phyloP scores from a whole-genome alignment of 352 stramenopile species.

The Phytophthora citricola region DNA sequence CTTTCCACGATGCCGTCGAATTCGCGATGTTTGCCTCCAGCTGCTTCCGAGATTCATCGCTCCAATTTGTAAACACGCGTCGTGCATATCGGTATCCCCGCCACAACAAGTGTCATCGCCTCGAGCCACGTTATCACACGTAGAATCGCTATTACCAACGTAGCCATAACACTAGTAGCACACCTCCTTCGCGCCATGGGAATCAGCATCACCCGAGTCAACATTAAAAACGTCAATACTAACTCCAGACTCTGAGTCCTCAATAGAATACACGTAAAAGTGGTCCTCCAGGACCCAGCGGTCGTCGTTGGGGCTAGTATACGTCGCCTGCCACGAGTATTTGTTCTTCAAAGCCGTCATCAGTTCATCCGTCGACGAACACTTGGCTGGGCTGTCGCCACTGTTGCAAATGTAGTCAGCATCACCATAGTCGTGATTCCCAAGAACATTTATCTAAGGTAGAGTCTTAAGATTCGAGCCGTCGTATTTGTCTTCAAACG shows the following conservation, averaged over 20 bases:
- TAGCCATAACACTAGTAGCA: slow-evolving; percentile 68
- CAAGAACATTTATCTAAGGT: slow-evolving; percentile 65
- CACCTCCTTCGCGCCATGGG: slow-evolving; percentile 43
- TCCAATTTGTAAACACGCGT: slow-evolving; percentile 49
- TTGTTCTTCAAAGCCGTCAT: slow-evolving; percentile 37
- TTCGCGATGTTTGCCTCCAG: slow-evolving; percentile 41
- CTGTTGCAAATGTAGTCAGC: slow-evolving; percentile 54
- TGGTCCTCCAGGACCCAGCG: slow-evolving; percentile 55
- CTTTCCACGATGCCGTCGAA: slow-evolving; percentile 62
- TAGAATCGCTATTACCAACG: slow-evolving; percentile 32
- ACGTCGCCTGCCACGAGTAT: slow-evolving; percentile 48
- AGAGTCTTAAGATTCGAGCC: slow-evolving; percentile 46
- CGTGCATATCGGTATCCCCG: slow-evolving; percentile 44
- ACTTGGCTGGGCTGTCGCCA: slow-evolving; percentile 27
- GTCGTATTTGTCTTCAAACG: slow-evolving; percentile 18
- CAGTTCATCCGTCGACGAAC: slow-evolving; percentile 20
- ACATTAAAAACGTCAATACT: slow-evolving; percentile 64
- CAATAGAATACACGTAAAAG: slow-evolving; percentile 54
- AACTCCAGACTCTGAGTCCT: slow-evolving; percentile 40
- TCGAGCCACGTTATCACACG: slow-evolving; percentile 43
- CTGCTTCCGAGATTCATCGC: slow-evolving; percentile 42
- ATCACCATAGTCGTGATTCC: slow-evolving; percentile 69
- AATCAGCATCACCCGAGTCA: slow-evolving; percentile 55
- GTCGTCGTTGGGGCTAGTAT: slow-evolving; percentile 57
- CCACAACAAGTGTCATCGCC: slow-evolving; percentile 40